phyloP scores from a whole-genome alignment of 1,284 basidiomycete species.

The Microbotryomycetes sp. region DNA sequence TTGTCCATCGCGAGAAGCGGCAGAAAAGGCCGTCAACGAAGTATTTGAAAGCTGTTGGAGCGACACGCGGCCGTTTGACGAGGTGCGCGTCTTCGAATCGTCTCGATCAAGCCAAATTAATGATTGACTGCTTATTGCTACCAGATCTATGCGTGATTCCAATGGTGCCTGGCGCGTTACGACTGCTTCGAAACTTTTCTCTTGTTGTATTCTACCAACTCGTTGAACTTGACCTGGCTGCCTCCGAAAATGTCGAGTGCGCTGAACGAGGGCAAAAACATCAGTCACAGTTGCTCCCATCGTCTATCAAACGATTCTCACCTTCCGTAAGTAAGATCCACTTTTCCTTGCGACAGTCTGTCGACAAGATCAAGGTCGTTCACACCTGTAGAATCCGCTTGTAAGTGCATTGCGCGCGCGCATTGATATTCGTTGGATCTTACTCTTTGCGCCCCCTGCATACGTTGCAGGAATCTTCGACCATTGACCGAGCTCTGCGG shows the following conservation, averaged over 20 bases:
- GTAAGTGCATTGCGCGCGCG: neutral
- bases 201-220: constrained; percentile 51
- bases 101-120: too few species aligned
- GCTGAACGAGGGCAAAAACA: constrained; percentile 41
- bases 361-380: constrained; percentile 80
- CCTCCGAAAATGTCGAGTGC: constrained; percentile 81
- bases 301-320: constrained; percentile 40
- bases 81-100: too few species aligned
- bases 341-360: constrained; percentile 67
- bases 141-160: neutral
- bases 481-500: constrained; percentile 81
- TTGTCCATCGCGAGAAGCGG: constrained; percentile 67
- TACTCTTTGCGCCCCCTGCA: constrained; percentile 89
- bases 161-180: too few species aligned
- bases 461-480: constrained; percentile 86
- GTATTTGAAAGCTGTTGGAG: constrained; percentile 94
- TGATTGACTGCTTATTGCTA: too few species aligned
- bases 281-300: neutral
- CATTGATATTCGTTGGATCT: too few species aligned
- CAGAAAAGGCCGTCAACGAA: constrained; percentile 84
- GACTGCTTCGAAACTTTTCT: too few species aligned
- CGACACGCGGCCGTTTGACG: constrained; percentile 94
- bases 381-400: constrained; percentile 51
- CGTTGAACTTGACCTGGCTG: constrained; percentile 59
- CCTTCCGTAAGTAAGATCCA: constrained; percentile 96